Conservation (phyloP, 257 asterid genomes). For the Henckelia pumila region DNA sequence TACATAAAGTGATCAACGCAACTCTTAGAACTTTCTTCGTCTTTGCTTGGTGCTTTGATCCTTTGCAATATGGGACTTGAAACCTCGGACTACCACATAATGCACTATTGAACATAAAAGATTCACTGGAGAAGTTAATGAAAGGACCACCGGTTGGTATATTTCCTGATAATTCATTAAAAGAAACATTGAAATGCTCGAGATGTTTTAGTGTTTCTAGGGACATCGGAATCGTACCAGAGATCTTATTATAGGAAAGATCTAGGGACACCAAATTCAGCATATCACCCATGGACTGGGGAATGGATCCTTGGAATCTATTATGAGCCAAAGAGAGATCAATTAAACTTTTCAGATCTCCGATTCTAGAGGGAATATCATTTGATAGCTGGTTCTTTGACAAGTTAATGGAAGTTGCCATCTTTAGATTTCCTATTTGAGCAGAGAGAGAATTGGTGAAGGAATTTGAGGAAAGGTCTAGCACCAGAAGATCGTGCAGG, state of each 20-base stretch:
- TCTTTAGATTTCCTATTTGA: slow-evolving; percentile 26
- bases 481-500: slow-evolving; percentile 21
- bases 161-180: slow-evolving; percentile 9
- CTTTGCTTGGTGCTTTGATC: background rate
- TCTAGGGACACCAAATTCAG: slow-evolving; percentile 16
- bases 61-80: slow-evolving; percentile 1
- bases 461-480: slow-evolving; percentile 29
- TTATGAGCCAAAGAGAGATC: slow-evolving; percentile 26
- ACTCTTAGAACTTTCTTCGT: background rate
- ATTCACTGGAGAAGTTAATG: slow-evolving; percentile 4
- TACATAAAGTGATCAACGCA: background rate
- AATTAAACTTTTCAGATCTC: slow-evolving; percentile 1
- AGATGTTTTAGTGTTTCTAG: background rate
- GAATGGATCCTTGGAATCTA: slow-evolving; percentile 28
- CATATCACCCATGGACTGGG: slow-evolving; percentile 23
- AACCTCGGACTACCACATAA: slow-evolving; percentile 14
- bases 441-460: slow-evolving; percentile 26
- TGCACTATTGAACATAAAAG: slow-evolving; percentile 13
- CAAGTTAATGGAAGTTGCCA: background rate
- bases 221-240: slow-evolving; percentile 24
- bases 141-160: slow-evolving; percentile 14
- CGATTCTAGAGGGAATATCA: slow-evolving; percentile 26
- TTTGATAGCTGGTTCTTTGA: slow-evolving; percentile 24
- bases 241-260: slow-evolving; percentile 27
- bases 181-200: slow-evolving; percentile 10